These are phyloP conservation scores for Candida xiaguanensis DNA, from an alignment of 805 yeast genomes.

Conservation along the genomic window DNA sequence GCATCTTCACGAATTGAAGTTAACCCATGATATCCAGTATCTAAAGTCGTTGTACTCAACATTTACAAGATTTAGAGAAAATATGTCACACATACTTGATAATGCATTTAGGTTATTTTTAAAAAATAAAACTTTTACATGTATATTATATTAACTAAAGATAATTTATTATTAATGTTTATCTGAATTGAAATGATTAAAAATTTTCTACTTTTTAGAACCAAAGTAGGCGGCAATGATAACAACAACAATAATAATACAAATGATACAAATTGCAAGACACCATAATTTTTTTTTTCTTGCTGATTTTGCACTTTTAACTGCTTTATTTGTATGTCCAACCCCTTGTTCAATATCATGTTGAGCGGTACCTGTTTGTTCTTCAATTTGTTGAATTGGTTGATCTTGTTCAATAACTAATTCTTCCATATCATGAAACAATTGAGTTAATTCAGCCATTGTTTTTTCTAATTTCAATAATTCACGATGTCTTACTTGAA, in stretches of 20 bases:
- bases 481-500: conserved; percentile 93
- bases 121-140: background rate
- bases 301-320: conserved; percentile 80
- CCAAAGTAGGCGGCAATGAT: conserved; percentile 63
- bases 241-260: conserved; percentile 62
- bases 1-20: too few species aligned
- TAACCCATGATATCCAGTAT: too few species aligned
- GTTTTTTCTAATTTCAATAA: conserved; percentile 91
- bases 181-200: background rate
- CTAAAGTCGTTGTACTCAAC: too few species aligned
- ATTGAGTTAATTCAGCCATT: conserved; percentile 91
- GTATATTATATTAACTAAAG: background rate
- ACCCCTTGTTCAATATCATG: conserved; percentile 91
- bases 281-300: conserved; percentile 91
- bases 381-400: conserved; percentile 76
- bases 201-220: conserved; percentile 12
- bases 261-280: conserved; percentile 55
- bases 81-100: too few species aligned
- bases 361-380: conserved; percentile 79
- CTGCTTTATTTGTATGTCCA: conserved; percentile 90
- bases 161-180: background rate
- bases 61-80: too few species aligned
- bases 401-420: conserved; percentile 94
- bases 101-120: too few species aligned
- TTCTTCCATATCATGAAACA: conserved; percentile 94